phyloP scores from a whole-genome alignment of 148 eudicot genomes.

The Polygonum maritimum region DNA sequence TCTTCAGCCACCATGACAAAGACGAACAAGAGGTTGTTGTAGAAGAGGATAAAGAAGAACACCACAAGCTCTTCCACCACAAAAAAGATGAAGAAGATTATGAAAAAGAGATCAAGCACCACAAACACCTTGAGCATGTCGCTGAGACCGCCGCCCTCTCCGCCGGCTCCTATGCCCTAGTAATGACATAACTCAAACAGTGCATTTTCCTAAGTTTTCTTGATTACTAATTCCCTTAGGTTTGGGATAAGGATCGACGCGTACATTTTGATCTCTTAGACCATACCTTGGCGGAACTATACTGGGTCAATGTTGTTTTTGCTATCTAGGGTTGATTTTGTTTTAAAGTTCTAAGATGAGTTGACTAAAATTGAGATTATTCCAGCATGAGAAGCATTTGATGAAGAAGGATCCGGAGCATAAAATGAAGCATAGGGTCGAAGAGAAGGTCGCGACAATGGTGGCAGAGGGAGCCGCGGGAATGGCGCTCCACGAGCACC shows the following conservation, averaged over 20 bases:
- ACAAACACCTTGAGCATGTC: conserved; percentile 20
- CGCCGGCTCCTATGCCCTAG: conserved; percentile 22
- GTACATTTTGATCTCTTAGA: too few relatives aligned
- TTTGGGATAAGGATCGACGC: too few relatives aligned
- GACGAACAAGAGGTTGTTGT: neutral
- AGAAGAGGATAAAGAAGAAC: neutral
- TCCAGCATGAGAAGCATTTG: conserved; percentile 25
- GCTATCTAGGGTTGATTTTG: too few relatives aligned
- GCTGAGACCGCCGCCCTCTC: conserved; percentile 25
- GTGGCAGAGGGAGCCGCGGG: conserved; percentile 23
- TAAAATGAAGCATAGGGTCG: conserved; percentile 11
- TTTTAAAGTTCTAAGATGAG: neutral
- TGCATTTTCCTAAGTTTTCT: neutral
- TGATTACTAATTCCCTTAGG: neutral
- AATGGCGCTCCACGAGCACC: conserved; percentile 29
- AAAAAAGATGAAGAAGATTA: conserved; percentile 7
- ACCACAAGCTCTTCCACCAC: conserved; percentile 5
- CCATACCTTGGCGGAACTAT: too few relatives aligned
- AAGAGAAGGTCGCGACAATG: conserved; percentile 19
- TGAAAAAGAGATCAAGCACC: conserved; percentile 17
- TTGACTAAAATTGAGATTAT: neutral
- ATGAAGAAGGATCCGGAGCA: conserved; percentile 14
- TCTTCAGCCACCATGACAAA: neutral
- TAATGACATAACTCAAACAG: neutral
- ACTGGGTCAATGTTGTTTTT: too few relatives aligned